These are phyloP conservation scores for Fistulifera solaris DNA, from an alignment of 108 stramenopile genomes.

Conservation along the genomic window DNA sequence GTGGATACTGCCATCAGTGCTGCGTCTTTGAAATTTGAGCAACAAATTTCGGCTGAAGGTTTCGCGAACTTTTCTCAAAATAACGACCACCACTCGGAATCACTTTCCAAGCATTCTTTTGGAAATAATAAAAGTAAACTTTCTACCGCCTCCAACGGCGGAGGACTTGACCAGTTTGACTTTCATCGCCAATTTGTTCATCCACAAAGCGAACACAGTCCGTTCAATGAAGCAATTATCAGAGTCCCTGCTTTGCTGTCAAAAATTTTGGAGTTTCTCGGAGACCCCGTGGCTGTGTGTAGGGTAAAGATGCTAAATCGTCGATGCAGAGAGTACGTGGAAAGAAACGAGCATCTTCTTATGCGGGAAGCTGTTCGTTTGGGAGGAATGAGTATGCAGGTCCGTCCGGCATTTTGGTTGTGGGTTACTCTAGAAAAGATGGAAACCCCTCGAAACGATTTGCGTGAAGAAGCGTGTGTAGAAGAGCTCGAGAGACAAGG, in stretches of 20 bases:
- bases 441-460: slow-evolving; percentile 3
- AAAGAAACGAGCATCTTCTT: slow-evolving; percentile 64
- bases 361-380: slow-evolving; percentile 73
- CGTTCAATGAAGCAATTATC: slow-evolving; percentile 60
- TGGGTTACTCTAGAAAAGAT: slow-evolving; percentile 65
- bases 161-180: too few species aligned
- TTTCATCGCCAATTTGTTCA: too few species aligned
- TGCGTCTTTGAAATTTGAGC: slow-evolving; percentile 51
- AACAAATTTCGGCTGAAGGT: slow-evolving; percentile 5
- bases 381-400: slow-evolving; percentile 67
- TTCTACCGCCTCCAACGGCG: neutral
- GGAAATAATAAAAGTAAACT: too few species aligned
- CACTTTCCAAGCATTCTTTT: too few species aligned
- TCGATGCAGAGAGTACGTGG: slow-evolving; percentile 48
- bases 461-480: slow-evolving; percentile 2
- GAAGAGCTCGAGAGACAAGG: slow-evolving; percentile 37
- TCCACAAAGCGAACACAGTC: slow-evolving; percentile 44
- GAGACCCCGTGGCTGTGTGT: slow-evolving; percentile 75
- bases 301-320: slow-evolving; percentile 59
- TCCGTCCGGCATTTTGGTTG: slow-evolving; percentile 80
- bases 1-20: slow-evolving; percentile 58
- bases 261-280: slow-evolving; percentile 57
- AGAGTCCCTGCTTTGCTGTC: slow-evolving; percentile 55
- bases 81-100: too few species aligned
- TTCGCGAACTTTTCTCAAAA: neutral